Evolutionary conservation across 495 filamentous ascomycete species (phyloP), one percentile per base, ranked within the genome.

Genomic region (Tuber melanosporum): DNA sequence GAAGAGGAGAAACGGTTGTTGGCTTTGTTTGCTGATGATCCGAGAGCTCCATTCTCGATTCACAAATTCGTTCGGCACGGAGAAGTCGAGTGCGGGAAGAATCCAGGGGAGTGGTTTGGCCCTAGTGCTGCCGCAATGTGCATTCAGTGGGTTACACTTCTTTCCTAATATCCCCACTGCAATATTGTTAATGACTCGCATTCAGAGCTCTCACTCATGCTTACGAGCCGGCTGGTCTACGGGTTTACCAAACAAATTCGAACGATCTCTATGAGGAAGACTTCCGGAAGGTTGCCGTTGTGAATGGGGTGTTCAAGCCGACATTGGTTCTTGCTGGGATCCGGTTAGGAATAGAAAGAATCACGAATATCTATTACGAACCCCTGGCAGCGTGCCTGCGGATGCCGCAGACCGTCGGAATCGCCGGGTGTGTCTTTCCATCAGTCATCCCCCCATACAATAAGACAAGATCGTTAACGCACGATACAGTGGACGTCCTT

Each of bases 61-160:
- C 96, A 99, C 80, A 92, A 89, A 77, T 99, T 99, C 81, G 96
- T 98, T 43, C 87, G 91, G 71, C 91, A 97, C 80, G 96, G 96
- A 5, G 93, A 95, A 26, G 87, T 89, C 46, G 92, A 92, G 19
- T 99, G 95, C 83, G 94, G 93, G 10, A 98, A 97, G 83, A 91
- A 94, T 84, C 95, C 96, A 0, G 96, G 96, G 41, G 93, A 98
- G 85, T 99, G 96, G 96, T 99, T 99, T 87, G 96, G 96, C 15
- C 96, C 96, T n/a, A 97, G 93, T 22, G 95, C 96, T 9, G 96
- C 96, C 3, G 93, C 96, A n/a, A 89, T 91, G 75, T 98, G 96
- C 84, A 97, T 99, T 74, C 91, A 96, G 94, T 97, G 85, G 82
- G 93, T 86, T 43, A 36, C 57, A 66, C 15, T 14, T 19, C 14